phyloP scores from a whole-genome alignment of 208 protist genomes.

The Wallacemonas sp. region DNA sequence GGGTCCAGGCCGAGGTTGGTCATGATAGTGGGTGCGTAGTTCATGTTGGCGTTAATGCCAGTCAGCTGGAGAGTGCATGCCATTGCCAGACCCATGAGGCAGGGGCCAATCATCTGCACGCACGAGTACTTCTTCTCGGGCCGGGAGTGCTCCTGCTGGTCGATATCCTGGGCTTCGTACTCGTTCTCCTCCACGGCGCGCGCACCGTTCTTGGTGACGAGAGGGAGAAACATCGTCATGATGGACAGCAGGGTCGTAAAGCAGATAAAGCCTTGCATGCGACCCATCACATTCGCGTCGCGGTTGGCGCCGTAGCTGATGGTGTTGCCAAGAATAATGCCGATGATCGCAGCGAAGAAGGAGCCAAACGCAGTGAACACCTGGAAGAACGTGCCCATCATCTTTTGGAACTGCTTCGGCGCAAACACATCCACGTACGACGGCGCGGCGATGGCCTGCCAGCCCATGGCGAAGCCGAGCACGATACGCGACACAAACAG shows the following conservation, averaged over 20 bases:
- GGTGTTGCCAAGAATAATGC: constrained; percentile 36
- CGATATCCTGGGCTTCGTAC: constrained; percentile 19
- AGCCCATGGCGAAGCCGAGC: constrained; percentile 45
- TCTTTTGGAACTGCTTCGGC: constrained; percentile 24
- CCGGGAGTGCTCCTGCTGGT: not conserved
- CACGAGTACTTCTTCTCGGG: constrained; percentile 26
- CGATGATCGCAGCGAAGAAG: constrained; percentile 47
- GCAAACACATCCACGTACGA: constrained; percentile 59
- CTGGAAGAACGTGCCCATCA: constrained; percentile 52
- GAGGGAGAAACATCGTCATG: constrained; percentile 31
- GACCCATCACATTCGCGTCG: constrained; percentile 28
- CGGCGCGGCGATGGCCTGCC: constrained; percentile 32
- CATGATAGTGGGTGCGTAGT: constrained; percentile 69
- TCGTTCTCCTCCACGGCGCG: constrained; percentile 15
- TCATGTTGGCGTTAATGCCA: constrained; percentile 75
- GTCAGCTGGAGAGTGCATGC: constrained; percentile 56
- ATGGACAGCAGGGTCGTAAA: constrained; percentile 31
- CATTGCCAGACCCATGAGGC: constrained; percentile 38
- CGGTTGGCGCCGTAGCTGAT: constrained; percentile 24
- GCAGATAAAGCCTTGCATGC: constrained; percentile 45
- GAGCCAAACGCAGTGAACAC: constrained; percentile 47
- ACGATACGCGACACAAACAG: constrained; percentile 55
- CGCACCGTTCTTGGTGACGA: constrained; percentile 31
- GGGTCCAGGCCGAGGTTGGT: constrained; percentile 34
- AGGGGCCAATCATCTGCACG: constrained; percentile 26